Evolutionary conservation across 768 basidiomycete genomes (phyloP).

Genomic region (Tylopilus sp.): DNA sequence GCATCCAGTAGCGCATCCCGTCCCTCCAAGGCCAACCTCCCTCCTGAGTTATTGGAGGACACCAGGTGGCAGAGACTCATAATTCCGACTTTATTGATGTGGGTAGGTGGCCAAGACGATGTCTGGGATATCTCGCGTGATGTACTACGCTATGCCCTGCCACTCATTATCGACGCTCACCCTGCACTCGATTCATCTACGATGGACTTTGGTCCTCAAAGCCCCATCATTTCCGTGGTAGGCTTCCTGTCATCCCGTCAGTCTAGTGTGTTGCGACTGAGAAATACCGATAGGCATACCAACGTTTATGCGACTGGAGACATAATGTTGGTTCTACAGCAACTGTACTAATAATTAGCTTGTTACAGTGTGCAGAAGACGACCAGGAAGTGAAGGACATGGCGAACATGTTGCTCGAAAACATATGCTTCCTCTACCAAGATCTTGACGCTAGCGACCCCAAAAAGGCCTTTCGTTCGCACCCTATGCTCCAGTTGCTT

Average conservation of each 20-base stretch:
- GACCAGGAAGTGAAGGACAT: neutral
- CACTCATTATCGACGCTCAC: neutral
- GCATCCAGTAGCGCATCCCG: too few relatives aligned
- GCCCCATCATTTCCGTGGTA: neutral
- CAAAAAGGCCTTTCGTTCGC: too few relatives aligned
- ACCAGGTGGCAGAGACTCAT: neutral
- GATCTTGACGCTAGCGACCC: too few relatives aligned
- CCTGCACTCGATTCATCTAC: neutral
- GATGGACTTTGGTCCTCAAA: neutral
- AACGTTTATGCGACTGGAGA: slow-evolving; percentile 7
- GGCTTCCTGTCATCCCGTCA: too few relatives aligned
- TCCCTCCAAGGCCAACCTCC: neutral
- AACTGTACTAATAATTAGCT: neutral
- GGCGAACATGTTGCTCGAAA: neutral
- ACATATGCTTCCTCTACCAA: too few relatives aligned
- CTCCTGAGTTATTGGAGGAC: neutral
- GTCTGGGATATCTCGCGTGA: neutral
- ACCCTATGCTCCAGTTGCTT: too few relatives aligned
- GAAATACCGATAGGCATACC: neutral
- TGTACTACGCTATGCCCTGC: neutral
- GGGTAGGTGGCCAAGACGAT: neutral
- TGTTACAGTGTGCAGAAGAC: neutral
- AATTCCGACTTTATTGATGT: neutral
- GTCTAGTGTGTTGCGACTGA: neutral
- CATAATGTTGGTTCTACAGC: too few relatives aligned